Base-by-base conservation (phyloP, 2,329 filamentous ascomycete species). In the Neophaeococcomyces mojaviensis region DNA sequence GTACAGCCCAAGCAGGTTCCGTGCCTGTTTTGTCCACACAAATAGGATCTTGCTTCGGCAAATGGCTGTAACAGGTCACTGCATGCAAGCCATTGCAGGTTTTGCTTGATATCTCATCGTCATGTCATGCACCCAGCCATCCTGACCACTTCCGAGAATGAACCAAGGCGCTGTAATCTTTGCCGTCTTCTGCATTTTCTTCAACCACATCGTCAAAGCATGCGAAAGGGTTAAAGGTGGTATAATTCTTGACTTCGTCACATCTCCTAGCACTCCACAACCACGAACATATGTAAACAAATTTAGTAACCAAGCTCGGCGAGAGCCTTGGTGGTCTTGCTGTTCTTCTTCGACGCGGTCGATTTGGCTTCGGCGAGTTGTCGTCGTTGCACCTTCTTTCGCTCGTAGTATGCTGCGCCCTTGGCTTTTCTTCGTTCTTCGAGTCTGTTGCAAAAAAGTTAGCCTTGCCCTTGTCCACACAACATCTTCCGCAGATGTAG, bases 361-460 rank as follows among this genome's bases (percentile, higher is more conserved):
- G 90, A 90, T 84, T 94, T 85, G 64, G 90, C 89, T 69, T 95
- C 86, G 62, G 82, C 78, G 63, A 96, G 76, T 78, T 94, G 87
- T 80, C 85, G 86, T 70, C 84, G 81, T 63, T 86, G 86, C 61
- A 88, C 81, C 88, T 94, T 95, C 92, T 97, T 98, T 82, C 89
- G 88, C 81, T 94, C 89, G 82, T 97, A 97, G 86, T 96, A 98
- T 71, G 92, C 92, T 63, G 86, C 82, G 68, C 88, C 85, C 88
- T 97, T 98, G 73, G 94, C 90, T 82, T 98, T 98, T 80, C 92
- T 87, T 76, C 90, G 83, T 82, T 98, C 92, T 82, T 98, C 92
- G 68, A 98, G 82, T 76, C 92, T 97, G 65, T 61, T 50, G 42
- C n/a, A 32, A 26, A 15, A 59, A 18, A 37, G 16, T 37, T 35